Evolutionary conservation across 495 filamentous ascomycete genomes (phyloP), one percentile per base, ranked within the genome.

Genomic region (Jackrogersella minutella): DNA sequence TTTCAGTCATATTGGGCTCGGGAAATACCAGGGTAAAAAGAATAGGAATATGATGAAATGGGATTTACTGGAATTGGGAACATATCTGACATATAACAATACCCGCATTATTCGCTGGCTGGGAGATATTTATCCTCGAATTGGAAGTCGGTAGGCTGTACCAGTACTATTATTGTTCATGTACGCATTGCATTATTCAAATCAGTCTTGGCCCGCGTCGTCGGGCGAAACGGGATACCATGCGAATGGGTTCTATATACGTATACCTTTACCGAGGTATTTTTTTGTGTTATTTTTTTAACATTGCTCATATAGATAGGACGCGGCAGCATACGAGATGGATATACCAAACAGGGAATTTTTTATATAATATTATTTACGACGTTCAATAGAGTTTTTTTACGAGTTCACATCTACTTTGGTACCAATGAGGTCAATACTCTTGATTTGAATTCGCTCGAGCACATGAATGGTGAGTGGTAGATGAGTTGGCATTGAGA

Each of bases 311-410:
- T 59, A 63, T 68, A 68, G 65, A 68, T 59, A 51, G 34, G 53
- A 14, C 51, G 53, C 65, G 57, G 36, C 47, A 41, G 57, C 64
- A 41, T 39, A 63, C 54, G 65, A 68, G 65, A 40, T 54, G 65
- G 65, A 68, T 68, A 68, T 68, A 68, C 65, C 65, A 68, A 65
- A 63, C 49, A 56, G 17, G 49, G 53, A 22, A 54, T 44, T 43
- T 46, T 39, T 55, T 50, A 49, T 30, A 22, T 19, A 47, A 31
- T 41, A 22, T 19, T 54, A 31, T 41, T 49, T 58, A 21, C 33
- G 7, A 58, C 39, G 8, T n/a, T 58, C 17, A 58, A 65, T 62
- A 54, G 53, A 63, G 49, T 21, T 37, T 47, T n/a, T 11, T 51
- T 26, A 64, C 14, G 24, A 33, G 19, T 52, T 13, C 26, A 34